Evolutionary conservation across 2,329 filamentous ascomycete genomes (phyloP).

Genomic region (Graphium sp.): DNA sequence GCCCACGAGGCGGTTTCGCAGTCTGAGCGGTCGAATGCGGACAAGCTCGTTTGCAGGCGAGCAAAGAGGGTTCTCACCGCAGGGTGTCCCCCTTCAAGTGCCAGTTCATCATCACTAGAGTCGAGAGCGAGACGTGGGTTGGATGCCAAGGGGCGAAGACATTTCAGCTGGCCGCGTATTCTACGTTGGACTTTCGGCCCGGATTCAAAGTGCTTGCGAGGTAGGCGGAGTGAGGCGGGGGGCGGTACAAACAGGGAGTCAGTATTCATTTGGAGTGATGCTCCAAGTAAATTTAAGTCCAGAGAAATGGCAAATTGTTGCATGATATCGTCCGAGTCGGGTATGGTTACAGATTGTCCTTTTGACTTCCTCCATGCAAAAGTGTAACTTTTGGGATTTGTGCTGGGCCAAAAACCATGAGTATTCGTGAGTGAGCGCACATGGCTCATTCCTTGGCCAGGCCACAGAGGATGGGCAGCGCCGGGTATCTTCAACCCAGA

Average conservation of each 20-base stretch:
- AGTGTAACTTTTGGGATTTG: not conserved
- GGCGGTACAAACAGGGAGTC: conserved; percentile 23
- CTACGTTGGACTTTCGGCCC: conserved; percentile 33
- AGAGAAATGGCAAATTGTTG: conserved; percentile 10
- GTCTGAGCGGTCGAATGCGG: conserved; percentile 62
- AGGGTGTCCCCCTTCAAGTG: too few relatives aligned
- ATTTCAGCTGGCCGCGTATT: conserved; percentile 27
- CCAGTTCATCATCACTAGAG: conserved; percentile 19
- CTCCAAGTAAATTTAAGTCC: conserved; percentile 11
- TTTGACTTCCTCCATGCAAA: conserved; percentile 25
- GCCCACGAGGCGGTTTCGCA: conserved; percentile 63
- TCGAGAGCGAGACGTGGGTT: conserved; percentile 6
- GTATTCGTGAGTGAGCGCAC: too few relatives aligned
- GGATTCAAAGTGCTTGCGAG: conserved; percentile 39
- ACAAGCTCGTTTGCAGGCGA: conserved; percentile 43
- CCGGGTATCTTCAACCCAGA: conserved; percentile 44
- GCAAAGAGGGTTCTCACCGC: conserved; percentile 42
- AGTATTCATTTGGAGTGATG: conserved; percentile 12
- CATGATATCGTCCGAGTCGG: conserved; percentile 24
- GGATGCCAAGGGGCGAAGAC: too few relatives aligned
- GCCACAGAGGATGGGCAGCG: conserved; percentile 53
- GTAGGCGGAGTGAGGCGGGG: conserved; percentile 33
- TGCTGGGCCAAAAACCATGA: conserved; percentile 6
- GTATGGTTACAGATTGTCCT: conserved; percentile 23
- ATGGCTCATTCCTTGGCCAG: conserved; percentile 45